A percentile compares a stretch with the other conserved stretches of the same genome.
These are phyloP conservation scores for Zalaria obscura DNA, from an alignment of 2,329 filamentous ascomycete genomes.

Conservation along the genomic window DNA sequence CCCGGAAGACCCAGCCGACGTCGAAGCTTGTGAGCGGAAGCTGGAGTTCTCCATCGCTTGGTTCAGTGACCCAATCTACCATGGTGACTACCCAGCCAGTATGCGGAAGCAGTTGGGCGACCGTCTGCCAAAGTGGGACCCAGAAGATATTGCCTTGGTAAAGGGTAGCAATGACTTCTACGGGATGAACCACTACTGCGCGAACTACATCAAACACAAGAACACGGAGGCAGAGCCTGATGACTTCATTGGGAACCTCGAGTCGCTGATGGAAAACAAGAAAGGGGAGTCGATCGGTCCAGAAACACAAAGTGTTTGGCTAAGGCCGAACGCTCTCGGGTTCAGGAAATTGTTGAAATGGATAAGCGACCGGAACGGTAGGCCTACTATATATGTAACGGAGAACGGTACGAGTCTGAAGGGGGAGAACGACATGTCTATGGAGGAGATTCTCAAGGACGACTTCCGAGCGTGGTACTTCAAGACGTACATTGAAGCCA, in stretches of 20 bases:
- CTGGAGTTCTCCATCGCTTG: slow-evolving; percentile 78
- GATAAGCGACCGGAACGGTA: slow-evolving; percentile 62
- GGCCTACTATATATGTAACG: slow-evolving; percentile 72
- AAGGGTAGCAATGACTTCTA: slow-evolving; percentile 87
- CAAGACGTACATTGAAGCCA: slow-evolving; percentile 58
- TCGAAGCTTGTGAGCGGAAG: slow-evolving; percentile 65
- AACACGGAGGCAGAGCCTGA: slow-evolving; percentile 43
- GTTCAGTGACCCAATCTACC: slow-evolving; percentile 82
- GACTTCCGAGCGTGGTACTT: slow-evolving; percentile 74
- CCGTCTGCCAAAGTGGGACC: slow-evolving; percentile 21
- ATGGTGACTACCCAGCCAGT: slow-evolving; percentile 50
- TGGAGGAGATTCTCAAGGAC: slow-evolving; percentile 61
- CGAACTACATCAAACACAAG: slow-evolving; percentile 71
- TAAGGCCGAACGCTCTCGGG: slow-evolving; percentile 59
- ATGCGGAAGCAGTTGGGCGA: slow-evolving; percentile 21
- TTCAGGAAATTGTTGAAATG: slow-evolving; percentile 67
- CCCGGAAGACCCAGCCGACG: slow-evolving; percentile 55
- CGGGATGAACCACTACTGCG: slow-evolving; percentile 73
- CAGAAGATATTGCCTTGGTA: slow-evolving; percentile 61
- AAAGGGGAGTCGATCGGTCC: slow-evolving; percentile 40
- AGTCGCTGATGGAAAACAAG: slow-evolving; percentile 44
- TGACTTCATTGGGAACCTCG: slow-evolving; percentile 64
- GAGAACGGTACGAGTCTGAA: slow-evolving; percentile 80
- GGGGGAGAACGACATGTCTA: slow-evolving; percentile 56
- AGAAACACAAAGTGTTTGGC: slow-evolving; percentile 72